Conservation (phyloP, 331 rosid species). For the Pyracantha coccinea region DNA sequence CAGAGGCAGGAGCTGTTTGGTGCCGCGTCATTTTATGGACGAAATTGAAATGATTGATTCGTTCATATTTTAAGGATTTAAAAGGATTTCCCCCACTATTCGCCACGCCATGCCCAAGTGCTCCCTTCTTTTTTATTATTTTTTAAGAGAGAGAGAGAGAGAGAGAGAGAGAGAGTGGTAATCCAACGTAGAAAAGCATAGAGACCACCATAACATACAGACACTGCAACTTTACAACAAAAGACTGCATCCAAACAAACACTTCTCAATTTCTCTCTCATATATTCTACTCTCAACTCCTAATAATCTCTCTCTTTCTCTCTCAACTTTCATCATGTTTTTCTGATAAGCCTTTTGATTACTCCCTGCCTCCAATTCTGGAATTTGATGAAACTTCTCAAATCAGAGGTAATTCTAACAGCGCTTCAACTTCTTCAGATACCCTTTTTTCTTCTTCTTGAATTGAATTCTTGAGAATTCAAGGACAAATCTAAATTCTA, state of each 20-base stretch:
- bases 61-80: no score
- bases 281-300: not conserved
- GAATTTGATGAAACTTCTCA: not conserved
- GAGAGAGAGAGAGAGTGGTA: constrained; percentile 21
- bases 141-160: no score
- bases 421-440: no score
- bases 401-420: no score
- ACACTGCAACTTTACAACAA: constrained; percentile 10
- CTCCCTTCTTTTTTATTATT: no score
- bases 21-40: no score
- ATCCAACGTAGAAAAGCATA: constrained; percentile 55
- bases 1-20: no score
- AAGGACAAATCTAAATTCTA: not conserved
- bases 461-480: no score
- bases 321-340: not conserved
- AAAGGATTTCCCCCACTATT: no score
- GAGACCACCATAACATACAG: not conserved
- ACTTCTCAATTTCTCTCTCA: not conserved
- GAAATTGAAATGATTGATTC: no score
- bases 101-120: no score
- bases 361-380: not conserved
- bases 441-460: not conserved
- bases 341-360: not conserved
- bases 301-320: not conserved
- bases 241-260: not conserved